Evolutionary conservation across 345 rosid genomes (phyloP).

Genomic region (Combretum micranthum): DNA sequence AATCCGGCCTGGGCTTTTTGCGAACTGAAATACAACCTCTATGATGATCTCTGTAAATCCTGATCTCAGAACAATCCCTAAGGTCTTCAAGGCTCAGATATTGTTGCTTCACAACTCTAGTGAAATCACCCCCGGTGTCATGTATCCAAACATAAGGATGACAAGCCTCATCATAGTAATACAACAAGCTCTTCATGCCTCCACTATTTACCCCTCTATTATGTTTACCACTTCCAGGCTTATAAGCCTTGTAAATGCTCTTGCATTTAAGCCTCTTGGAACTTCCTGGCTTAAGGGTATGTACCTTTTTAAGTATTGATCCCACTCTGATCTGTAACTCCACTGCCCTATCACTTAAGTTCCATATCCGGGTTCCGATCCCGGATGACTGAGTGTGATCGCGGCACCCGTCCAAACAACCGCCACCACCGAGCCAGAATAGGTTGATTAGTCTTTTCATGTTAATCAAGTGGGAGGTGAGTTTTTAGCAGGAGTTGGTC

Average conservation of each 20-base stretch:
- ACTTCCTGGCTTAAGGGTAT: slow-evolving; percentile 71
- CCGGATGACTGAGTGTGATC: slow-evolving; percentile 51
- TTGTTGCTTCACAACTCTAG: slow-evolving; percentile 86
- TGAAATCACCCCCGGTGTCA: slow-evolving; percentile 57
- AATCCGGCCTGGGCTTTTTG: slow-evolving; percentile 68
- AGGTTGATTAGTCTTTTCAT: slow-evolving; percentile 35
- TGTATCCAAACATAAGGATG: slow-evolving; percentile 85
- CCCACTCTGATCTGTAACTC: slow-evolving; percentile 82
- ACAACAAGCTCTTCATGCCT: slow-evolving; percentile 51
- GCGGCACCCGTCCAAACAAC: slow-evolving; percentile 69
- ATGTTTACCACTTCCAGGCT: slow-evolving; percentile 37
- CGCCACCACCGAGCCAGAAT: slow-evolving; percentile 29
- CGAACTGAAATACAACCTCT: slow-evolving; percentile 65
- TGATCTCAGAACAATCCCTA: slow-evolving; percentile 75
- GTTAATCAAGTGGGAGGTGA: slow-evolving; percentile 18
- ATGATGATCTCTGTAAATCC: slow-evolving; percentile 59
- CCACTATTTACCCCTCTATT: slow-evolving; percentile 12
- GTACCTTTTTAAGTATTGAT: slow-evolving; percentile 69
- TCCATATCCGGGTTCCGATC: slow-evolving; percentile 60
- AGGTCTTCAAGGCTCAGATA: slow-evolving; percentile 78
- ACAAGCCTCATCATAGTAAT: slow-evolving; percentile 67
- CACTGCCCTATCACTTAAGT: slow-evolving; percentile 61
- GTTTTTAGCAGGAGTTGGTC: slow-evolving; percentile 6
- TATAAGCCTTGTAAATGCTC: slow-evolving; percentile 68
- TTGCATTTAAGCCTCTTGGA: slow-evolving; percentile 69